Evolutionary conservation across 306 rosid species (phyloP).

Genomic region (Trichosanthes truncata): DNA sequence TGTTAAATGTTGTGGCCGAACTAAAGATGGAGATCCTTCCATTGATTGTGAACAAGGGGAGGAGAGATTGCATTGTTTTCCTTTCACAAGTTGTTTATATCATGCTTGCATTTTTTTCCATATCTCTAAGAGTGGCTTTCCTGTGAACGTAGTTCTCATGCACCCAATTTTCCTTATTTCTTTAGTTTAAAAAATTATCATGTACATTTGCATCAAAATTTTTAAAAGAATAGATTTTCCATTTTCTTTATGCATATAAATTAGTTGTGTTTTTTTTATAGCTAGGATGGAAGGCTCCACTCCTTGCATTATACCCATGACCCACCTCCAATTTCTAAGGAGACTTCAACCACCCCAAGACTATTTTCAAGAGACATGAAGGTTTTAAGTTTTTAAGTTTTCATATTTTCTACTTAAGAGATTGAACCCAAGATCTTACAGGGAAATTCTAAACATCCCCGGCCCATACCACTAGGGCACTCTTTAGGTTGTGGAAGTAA

Average conservation of each 20-base stretch:
- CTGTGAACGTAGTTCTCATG: not conserved
- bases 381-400: not conserved
- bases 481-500: not conserved
- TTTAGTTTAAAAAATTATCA: not conserved
- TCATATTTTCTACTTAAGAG: not conserved
- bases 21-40: too few species aligned
- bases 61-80: not conserved
- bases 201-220: not conserved
- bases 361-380: not conserved
- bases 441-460: not conserved
- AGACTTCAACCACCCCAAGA: not conserved
- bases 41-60: too few species aligned
- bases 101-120: not conserved
- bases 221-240: not conserved
- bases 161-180: not conserved
- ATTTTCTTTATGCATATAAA: not conserved
- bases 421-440: not conserved
- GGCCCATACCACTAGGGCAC: not conserved
- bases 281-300: not conserved
- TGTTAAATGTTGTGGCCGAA: too few species aligned
- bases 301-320: not conserved
- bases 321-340: not conserved
- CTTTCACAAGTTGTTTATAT: not conserved
- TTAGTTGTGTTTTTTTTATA: not conserved
- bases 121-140: not conserved